Percentiles rank a stretch among this genome's conserved stretches.
These are phyloP conservation scores for Curvularia hawaiiensis DNA, from an alignment of 2,329 filamentous ascomycete species.

Conservation along the genomic window DNA sequence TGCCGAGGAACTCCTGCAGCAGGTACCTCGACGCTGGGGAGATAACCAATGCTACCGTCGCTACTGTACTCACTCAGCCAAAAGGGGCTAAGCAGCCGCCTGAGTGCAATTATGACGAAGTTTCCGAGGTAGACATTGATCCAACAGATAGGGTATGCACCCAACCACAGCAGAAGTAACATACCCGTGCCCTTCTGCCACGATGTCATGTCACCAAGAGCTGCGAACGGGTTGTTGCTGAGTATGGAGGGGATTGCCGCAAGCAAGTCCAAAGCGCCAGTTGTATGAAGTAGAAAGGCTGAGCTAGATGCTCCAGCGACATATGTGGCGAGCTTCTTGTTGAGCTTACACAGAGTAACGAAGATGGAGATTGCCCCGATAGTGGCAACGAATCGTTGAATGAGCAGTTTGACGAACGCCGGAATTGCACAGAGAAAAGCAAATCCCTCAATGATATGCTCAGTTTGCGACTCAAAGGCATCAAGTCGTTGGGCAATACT, in stretches of 20 bases:
- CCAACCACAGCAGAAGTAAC: constrained; percentile 23
- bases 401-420: constrained; percentile 12
- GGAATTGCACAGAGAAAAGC: constrained; percentile 30
- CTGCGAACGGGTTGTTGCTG: neutral
- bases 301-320: constrained; percentile 25
- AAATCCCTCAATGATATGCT: constrained; percentile 29
- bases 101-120: constrained; percentile 3
- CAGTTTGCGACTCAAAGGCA: constrained; percentile 25
- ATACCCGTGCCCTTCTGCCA: constrained; percentile 23
- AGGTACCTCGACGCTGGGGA: constrained; percentile 31
- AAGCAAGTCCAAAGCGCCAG: constrained; percentile 22
- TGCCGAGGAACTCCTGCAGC: neutral
- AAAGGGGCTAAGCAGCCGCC: constrained; percentile 12
- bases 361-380: constrained; percentile 20
- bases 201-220: constrained; percentile 10
- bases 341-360: constrained; percentile 22
- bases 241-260: constrained; percentile 4
- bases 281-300: constrained; percentile 22
- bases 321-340: constrained; percentile 22
- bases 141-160: constrained; percentile 25
- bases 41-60: constrained; percentile 11
- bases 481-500: constrained; percentile 26
- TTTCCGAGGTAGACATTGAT: constrained; percentile 22
- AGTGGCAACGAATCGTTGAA: constrained; percentile 13
- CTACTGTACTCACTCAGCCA: constrained; percentile 26